These are phyloP conservation scores for Sordariomycetes sp. DNA, from an alignment of 2,329 filamentous ascomycete genomes.

Conservation along the genomic window DNA sequence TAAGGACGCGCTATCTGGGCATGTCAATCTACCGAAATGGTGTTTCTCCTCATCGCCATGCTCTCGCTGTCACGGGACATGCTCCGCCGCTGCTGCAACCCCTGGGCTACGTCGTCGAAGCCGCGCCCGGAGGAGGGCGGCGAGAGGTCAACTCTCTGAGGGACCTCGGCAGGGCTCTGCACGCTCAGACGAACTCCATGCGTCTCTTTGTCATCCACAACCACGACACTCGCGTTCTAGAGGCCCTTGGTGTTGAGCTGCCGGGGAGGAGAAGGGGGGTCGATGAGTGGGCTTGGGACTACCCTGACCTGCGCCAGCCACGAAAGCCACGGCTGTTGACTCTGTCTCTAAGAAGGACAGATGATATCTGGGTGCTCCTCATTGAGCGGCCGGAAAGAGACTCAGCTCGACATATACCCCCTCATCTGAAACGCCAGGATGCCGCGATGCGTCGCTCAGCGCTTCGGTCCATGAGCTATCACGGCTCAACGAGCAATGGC, in stretches of 20 bases:
- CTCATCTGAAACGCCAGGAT: conserved; percentile 7
- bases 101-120: too few species aligned
- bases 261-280: conserved; percentile 3
- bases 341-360: conserved; percentile 1
- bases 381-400: background rate
- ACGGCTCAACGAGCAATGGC: background rate
- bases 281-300: conserved; percentile 9
- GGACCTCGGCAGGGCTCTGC: too few species aligned
- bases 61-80: too few species aligned
- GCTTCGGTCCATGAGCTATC: background rate
- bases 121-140: too few species aligned
- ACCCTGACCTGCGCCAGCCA: conserved; percentile 2
- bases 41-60: too few species aligned
- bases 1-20: too few species aligned
- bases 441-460: conserved; percentile 4
- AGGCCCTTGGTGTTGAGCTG: conserved; percentile 3
- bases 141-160: too few species aligned
- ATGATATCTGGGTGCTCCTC: conserved; percentile 1
- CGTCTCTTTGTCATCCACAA: conserved; percentile 3
- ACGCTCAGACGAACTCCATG: too few species aligned
- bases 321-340: background rate
- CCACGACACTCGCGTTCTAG: background rate
- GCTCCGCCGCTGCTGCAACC: too few species aligned
- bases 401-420: too few species aligned
- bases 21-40: too few species aligned